phyloP scores from a whole-genome alignment of 306 rosid genomes.

The Vicia villosa region DNA sequence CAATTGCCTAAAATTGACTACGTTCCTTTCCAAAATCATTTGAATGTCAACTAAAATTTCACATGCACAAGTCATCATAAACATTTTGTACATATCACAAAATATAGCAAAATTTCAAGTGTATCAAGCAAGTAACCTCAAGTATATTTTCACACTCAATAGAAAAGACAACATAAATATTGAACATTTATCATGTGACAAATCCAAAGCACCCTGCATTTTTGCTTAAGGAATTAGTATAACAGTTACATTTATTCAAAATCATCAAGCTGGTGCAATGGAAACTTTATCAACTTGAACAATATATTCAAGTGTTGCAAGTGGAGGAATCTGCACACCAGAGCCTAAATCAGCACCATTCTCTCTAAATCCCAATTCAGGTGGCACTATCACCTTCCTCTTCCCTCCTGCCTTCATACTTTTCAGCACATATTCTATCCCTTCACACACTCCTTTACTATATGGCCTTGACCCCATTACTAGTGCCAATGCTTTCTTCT shows the following conservation, averaged over 20 bases:
- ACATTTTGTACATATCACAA: not conserved
- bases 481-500: conserved; percentile 75
- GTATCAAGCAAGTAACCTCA: not conserved
- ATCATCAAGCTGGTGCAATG: conserved; percentile 74
- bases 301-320: conserved; percentile 74
- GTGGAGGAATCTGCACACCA: conserved; percentile 75
- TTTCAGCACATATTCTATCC: conserved; percentile 67
- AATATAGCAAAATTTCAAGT: not conserved
- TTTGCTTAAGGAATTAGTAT: not conserved
- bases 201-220: conserved; percentile 15
- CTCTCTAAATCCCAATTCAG: conserved; percentile 74
- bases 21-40: conserved; percentile 1
- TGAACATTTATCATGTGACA: conserved; percentile 5
- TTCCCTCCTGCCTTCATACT: conserved; percentile 89
- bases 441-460: conserved; percentile 91
- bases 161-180: conserved; percentile 17
- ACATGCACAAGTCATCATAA: not conserved
- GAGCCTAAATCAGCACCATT: conserved; percentile 82
- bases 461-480: conserved; percentile 93
- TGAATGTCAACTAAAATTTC: not conserved
- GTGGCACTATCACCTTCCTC: conserved; percentile 76
- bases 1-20: not conserved
- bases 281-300: conserved; percentile 88
- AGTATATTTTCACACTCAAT: not conserved
- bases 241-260: not conserved